phyloP scores from a whole-genome alignment of 371 early-diverging fungal species.

The Mortierella sp. region DNA sequence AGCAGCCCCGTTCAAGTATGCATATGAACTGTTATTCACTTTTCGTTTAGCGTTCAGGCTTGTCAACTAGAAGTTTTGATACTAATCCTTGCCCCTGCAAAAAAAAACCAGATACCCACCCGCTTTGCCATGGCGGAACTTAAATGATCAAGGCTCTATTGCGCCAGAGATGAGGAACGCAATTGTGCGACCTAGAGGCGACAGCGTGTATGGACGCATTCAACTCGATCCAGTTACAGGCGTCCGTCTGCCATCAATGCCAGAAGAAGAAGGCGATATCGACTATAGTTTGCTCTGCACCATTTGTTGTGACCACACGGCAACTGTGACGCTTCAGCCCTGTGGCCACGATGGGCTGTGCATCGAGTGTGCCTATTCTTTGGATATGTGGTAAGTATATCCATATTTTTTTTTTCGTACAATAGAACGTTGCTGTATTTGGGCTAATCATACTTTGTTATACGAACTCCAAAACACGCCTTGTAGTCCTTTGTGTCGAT shows the following conservation, averaged over 20 bases:
- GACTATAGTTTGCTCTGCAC: conserved; percentile 49
- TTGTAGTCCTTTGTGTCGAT: conserved; percentile 37
- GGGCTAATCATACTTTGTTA: too few species aligned
- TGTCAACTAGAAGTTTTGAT: too few species aligned
- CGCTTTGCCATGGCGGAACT: conserved; percentile 47
- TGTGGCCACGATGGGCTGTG: conserved; percentile 54
- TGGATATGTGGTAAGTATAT: conserved; percentile 42
- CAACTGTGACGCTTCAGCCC: conserved; percentile 52
- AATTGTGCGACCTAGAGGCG: conserved; percentile 35
- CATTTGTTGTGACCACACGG: conserved; percentile 53
- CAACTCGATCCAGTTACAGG: conserved; percentile 46
- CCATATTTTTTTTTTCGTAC: background rate
- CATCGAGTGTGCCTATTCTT: conserved; percentile 49
- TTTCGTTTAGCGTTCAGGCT: too few species aligned
- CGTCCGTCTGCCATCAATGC: conserved; percentile 31
- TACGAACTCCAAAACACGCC: too few species aligned
- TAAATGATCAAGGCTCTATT: conserved; percentile 38
- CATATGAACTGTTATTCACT: too few species aligned
- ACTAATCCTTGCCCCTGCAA: too few species aligned
- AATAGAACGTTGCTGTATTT: background rate
- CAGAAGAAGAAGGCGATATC: conserved; percentile 35
- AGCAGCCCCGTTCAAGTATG: conserved; percentile 47
- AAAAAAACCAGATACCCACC: conserved; percentile 41
- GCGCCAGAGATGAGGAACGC: conserved; percentile 26
- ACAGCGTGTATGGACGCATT: conserved; percentile 32